Evolutionary conservation across 2,329 filamentous ascomycete genomes (phyloP), one percentile per base, ranked within the genome.

Genomic region (Arthrobotrys sinensis): DNA sequence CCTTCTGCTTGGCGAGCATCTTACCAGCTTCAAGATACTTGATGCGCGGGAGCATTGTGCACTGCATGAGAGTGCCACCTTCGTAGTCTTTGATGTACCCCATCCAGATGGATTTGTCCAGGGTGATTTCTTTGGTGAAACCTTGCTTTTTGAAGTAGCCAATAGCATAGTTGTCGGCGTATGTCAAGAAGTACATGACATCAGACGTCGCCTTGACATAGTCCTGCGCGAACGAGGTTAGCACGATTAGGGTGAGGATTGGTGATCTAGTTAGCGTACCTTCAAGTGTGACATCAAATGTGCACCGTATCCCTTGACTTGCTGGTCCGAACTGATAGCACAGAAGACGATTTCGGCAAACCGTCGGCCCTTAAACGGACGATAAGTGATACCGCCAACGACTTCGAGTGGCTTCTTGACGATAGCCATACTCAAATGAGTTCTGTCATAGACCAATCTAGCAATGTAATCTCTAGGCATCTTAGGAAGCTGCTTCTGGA

Each of bases 401-500:
- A 97, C 94, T 83, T 97, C 94, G 62, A 97, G 87, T 0, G 96
- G 95, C 82, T 96, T 94, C 87, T 98, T 98, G 82, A 98, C 93
- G 82, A 99, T 98, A 21, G 96, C 96, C 82, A 99, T 97, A 45
- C 93, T 97, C 79, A 98, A 85, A 86, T 99, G 96, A 4, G 95
- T 97, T 65, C 96, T 91, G 85, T 99, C 96, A 85, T 99, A 99
- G 75, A 99, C 96, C 6, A 99, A 90, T 45, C 96, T 92, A 3
- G 96, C 96, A 82, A 99, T 98, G 84, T 99, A 99, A 83, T 98
- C 96, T 85, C 98, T 97, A 12, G 96, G 96, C 96, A 99, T 99
- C 85, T 98, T 98, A 0, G 96, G 96, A 4, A 99, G 88, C 83
- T 99, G 96, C 82, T 98, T 98, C 84, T 99, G 96, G 82, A 99